These are phyloP conservation scores for Halocafeteria seosinensis DNA, from an alignment of 108 stramenopile species.

Conservation along the genomic window DNA sequence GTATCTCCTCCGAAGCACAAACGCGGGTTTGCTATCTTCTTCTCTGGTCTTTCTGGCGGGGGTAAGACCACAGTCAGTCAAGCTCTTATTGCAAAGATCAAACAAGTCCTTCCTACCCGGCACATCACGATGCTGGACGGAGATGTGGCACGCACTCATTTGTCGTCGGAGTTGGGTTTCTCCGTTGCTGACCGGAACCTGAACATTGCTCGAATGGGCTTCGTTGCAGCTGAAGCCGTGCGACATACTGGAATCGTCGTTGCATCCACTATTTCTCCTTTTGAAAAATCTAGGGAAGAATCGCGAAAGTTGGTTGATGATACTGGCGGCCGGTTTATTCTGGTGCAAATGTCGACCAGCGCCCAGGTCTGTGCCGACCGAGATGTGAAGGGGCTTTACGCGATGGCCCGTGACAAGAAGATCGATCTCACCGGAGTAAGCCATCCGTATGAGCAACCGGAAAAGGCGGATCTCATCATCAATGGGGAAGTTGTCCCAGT, in stretches of 20 bases:
- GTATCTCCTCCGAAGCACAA: neutral
- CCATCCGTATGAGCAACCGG: neutral
- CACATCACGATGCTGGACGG: conserved; percentile 4
- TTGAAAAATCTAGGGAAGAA: neutral
- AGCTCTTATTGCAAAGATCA: neutral
- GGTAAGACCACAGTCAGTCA: neutral
- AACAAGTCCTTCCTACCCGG: neutral
- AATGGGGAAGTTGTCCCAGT: neutral
- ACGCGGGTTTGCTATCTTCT: neutral
- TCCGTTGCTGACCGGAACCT: conserved; percentile 1
- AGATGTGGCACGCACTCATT: conserved; percentile 1
- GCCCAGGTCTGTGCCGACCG: neutral
- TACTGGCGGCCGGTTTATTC: neutral
- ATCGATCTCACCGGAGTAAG: neutral
- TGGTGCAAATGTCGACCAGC: conserved; percentile 2
- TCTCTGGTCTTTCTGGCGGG: neutral
- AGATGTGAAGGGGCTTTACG: conserved; percentile 3
- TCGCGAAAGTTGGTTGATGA: neutral
- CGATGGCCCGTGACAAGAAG: neutral
- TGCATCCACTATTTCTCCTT: neutral
- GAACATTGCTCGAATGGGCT: conserved; percentile 3
- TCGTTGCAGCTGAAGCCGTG: neutral
- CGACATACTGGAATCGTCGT: neutral
- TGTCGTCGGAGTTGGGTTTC: conserved; percentile 1
- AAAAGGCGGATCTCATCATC: neutral